Conservation (phyloP, 768 basidiomycete genomes). For the Leccinellum albellum region DNA sequence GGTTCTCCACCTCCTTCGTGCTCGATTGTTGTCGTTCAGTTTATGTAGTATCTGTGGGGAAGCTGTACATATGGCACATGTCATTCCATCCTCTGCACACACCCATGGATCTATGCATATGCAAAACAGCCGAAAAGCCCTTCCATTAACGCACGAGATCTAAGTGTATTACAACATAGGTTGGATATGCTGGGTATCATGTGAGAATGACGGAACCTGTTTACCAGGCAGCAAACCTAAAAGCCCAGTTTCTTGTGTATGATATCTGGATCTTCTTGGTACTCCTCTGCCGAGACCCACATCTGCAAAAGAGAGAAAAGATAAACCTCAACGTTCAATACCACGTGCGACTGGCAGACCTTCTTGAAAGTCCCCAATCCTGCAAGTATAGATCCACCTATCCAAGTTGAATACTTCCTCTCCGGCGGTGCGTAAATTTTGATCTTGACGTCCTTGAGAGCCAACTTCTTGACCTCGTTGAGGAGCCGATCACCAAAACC, state of each 20-base stretch:
- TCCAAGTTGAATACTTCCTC: constrained; percentile 96
- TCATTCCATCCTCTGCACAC: constrained; percentile 22
- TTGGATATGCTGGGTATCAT: constrained; percentile 34
- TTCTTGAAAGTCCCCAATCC: constrained; percentile 97
- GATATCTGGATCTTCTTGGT: constrained; percentile 98
- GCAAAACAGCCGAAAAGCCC: constrained; percentile 10
- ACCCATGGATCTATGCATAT: constrained; percentile 28
- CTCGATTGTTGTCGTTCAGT: constrained; percentile 28
- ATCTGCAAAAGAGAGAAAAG: constrained; percentile 51
- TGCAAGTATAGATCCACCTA: constrained; percentile 94
- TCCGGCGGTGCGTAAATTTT: constrained; percentile 99
- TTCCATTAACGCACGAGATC: constrained; percentile 24
- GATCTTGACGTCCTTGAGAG: constrained; percentile 94
- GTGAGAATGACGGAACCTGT: constrained; percentile 13
- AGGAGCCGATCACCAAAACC: constrained; percentile 96
- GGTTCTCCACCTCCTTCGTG: constrained; percentile 9
- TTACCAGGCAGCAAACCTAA: constrained; percentile 31
- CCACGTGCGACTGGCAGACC: constrained; percentile 38
- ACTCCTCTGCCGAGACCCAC: constrained; percentile 99
- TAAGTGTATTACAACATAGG: constrained; percentile 33
- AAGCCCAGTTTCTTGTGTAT: constrained; percentile 95
- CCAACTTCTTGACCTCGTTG: constrained; percentile 95
- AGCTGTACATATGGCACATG: constrained; percentile 43
- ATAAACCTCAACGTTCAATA: constrained; percentile 4
- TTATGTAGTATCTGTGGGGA: constrained; percentile 35